Evolutionary conservation across 495 filamentous ascomycete genomes (phyloP), one percentile per base, ranked within the genome.

Genomic region (Trichoderma virens): DNA sequence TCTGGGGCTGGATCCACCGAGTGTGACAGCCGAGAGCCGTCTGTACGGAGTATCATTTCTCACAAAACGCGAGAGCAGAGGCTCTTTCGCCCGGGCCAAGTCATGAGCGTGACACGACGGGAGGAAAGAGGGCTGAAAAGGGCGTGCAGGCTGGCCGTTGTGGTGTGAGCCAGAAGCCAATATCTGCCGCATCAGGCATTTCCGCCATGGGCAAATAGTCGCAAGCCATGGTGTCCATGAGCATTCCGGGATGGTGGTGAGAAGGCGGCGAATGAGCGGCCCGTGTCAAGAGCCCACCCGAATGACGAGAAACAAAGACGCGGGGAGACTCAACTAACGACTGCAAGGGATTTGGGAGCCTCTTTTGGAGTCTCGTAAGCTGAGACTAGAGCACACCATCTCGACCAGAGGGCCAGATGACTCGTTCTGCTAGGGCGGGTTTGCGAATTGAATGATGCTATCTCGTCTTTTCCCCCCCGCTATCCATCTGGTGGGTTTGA

Each of bases 201-300:
- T 11, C 32, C 32, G 32, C 32, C 32, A 35, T 35, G 32, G 32
- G 32, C 32, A 35, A 35, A 35, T 35, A 35, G 32, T 35, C 32
- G 4, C 32, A 4, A 35, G 32, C 32, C 32, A 35, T 35, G 32
- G 32, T 4, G 5, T 35, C 11, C 11, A 5, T 35, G n/a, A n/a
- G 32, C 32, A 35, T 35, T 35, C 32, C 32, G 11, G 32, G 5
- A 35, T 11, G 32, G 32, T 11, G 32, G 32, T 35, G 8, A 47
- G 25, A 28, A 60, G 28, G 32, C 32, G 56, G 32, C 56, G 56
- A 60, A 60, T 60, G 28, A 60, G 27, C 56, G 56, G 56, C 32
- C 56, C 56, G 56, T 35, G 32, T 31, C 43, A n/a, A 39, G 18
- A 45, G 13, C 41, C 16, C 35, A 8, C 9, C 9, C 35, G 35